Conservation (phyloP, 2,329 filamentous ascomycete species). For the Coniochaeta ligniaria region DNA sequence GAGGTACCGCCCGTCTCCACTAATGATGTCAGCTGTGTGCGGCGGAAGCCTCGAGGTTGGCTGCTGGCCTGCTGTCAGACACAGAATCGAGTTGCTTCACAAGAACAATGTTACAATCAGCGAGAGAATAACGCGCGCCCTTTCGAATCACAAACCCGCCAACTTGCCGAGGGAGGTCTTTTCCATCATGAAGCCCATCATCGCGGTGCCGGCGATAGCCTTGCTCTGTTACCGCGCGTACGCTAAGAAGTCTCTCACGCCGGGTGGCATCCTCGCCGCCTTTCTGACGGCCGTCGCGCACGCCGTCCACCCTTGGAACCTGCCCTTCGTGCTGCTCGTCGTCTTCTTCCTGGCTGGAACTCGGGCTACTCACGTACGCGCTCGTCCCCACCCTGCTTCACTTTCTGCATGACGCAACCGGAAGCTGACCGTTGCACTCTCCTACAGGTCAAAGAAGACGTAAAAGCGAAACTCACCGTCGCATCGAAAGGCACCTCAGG, state of each 20-base stretch:
- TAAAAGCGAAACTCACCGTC: slow-evolving; percentile 77
- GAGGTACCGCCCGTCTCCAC: not conserved
- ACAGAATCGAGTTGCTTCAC: not conserved
- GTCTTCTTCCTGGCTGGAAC: slow-evolving; percentile 87
- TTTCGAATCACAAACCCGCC: not conserved
- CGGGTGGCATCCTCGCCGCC: slow-evolving; percentile 65
- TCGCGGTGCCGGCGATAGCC: slow-evolving; percentile 50
- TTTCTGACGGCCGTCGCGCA: slow-evolving; percentile 69
- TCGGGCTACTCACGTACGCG: slow-evolving; percentile 66
- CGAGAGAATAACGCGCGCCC: not conserved
- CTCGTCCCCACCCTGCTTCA: no score
- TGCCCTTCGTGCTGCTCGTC: slow-evolving; percentile 78
- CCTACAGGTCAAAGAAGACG: slow-evolving; percentile 70
- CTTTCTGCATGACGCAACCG: not conserved
- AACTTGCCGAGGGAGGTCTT: not conserved
- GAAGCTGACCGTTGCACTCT: slow-evolving; percentile 7
- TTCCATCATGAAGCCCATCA: slow-evolving; percentile 47
- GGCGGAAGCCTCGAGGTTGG: not conserved
- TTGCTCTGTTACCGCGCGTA: slow-evolving; percentile 61
- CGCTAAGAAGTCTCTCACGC: slow-evolving; percentile 71
- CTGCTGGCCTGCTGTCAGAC: not conserved
- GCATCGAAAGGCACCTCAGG: slow-evolving; percentile 65
- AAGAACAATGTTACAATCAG: not conserved
- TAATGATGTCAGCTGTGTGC: not conserved
- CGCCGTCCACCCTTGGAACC: slow-evolving; percentile 84